These are phyloP conservation scores for Zygosaccharomyces pseudobailii DNA, from an alignment of 1,139 yeast genomes.

Conservation along the genomic window DNA sequence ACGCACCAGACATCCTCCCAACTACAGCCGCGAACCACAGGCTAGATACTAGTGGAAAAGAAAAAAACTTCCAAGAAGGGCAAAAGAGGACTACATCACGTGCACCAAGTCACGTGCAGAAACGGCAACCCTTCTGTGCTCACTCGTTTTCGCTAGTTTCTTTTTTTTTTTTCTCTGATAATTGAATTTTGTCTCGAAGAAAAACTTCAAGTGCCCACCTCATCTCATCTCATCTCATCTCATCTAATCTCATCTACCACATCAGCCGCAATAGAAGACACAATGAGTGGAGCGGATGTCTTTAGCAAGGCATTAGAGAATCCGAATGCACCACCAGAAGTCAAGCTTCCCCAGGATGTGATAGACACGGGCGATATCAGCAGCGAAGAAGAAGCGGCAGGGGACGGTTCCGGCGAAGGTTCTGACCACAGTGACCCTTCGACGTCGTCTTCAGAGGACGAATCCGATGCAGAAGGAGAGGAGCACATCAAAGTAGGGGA, in stretches of 20 bases:
- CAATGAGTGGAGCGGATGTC: constrained; percentile 21
- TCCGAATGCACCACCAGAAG: constrained; percentile 11
- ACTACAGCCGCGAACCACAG: too few species aligned
- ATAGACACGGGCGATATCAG: constrained; percentile 16
- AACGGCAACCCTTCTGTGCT: too few species aligned
- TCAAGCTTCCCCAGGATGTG: constrained; percentile 18
- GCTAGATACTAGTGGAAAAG: too few species aligned
- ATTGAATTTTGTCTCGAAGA: background rate
- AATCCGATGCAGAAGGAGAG: constrained; percentile 1
- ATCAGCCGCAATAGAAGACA: background rate
- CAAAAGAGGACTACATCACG: too few species aligned
- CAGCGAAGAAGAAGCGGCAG: constrained; percentile 12
- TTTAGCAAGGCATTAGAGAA: constrained; percentile 26
- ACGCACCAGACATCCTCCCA: too few species aligned
- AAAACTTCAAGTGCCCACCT: constrained; percentile 4
- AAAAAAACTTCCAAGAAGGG: too few species aligned
- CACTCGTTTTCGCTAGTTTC: background rate
- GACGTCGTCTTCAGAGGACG: background rate
- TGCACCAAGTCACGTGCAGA: background rate
- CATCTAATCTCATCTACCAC: constrained; percentile 3
- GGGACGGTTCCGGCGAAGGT: constrained; percentile 2
- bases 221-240: constrained; percentile 12
- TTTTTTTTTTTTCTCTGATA: background rate
- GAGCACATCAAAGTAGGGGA: background rate
- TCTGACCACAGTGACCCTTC: too few species aligned